phyloP scores from a whole-genome alignment of 352 stramenopile genomes.

The Globisporangium uncinulatum region DNA sequence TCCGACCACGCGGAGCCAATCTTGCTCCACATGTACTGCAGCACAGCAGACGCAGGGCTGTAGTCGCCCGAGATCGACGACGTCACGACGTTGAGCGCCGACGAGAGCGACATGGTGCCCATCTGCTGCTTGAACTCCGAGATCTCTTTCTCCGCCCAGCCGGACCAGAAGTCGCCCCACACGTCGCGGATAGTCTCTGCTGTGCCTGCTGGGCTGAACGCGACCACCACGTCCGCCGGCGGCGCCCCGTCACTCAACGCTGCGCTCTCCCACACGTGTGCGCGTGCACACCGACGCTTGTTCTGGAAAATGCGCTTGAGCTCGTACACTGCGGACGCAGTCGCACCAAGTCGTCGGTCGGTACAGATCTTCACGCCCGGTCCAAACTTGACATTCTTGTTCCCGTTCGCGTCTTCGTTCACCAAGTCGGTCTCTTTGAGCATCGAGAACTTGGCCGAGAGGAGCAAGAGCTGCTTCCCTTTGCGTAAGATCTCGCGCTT shows the following conservation, averaged over 20 bases:
- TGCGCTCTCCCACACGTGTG: constrained; percentile 75
- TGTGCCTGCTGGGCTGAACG: constrained; percentile 73
- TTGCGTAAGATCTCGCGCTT: constrained; percentile 74
- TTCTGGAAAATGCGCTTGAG: constrained; percentile 86
- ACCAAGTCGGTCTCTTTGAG: constrained; percentile 83
- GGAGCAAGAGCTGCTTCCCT: constrained; percentile 67
- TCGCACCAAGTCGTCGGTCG: constrained; percentile 36
- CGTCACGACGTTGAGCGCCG: constrained; percentile 69
- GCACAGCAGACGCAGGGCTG: constrained; percentile 56
- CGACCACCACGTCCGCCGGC: constrained; percentile 64
- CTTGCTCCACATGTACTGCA: constrained; percentile 84
- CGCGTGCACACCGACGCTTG: constrained; percentile 70
- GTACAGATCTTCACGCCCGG: constrained; percentile 69
- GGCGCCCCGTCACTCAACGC: constrained; percentile 26
- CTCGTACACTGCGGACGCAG: constrained; percentile 63
- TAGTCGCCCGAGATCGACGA: constrained; percentile 80
- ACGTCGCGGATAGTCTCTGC: constrained; percentile 79
- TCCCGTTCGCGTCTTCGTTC: constrained; percentile 79
- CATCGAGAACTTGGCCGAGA: constrained; percentile 87
- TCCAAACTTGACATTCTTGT: constrained; percentile 85
- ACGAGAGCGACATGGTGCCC: constrained; percentile 66
- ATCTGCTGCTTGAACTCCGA: constrained; percentile 76
- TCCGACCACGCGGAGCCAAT: constrained; percentile 78
- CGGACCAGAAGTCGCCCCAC: constrained; percentile 84
- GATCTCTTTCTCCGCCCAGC: constrained; percentile 81